phyloP scores from a whole-genome alignment of 768 basidiomycete species.

The Suillus luteus region DNA sequence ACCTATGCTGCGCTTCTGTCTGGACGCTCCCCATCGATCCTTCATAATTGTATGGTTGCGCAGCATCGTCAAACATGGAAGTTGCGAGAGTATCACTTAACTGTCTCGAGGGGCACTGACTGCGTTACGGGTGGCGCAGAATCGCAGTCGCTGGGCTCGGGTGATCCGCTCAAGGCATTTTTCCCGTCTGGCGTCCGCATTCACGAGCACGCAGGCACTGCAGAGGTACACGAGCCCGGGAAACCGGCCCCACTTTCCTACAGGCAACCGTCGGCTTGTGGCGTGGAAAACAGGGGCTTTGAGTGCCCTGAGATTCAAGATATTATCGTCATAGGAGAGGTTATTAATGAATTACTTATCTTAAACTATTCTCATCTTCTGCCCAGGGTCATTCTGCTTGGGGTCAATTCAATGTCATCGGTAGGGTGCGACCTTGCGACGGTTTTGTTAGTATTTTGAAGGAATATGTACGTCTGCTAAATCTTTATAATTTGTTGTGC shows the following conservation, averaged over 20 bases:
- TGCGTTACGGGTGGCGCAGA: conserved; percentile 4
- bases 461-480: conserved; percentile 63
- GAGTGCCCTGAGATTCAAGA: conserved; percentile 44
- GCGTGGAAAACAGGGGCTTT: conserved; percentile 18
- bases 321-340: conserved; percentile 76
- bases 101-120: conserved; percentile 34
- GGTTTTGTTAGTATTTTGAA: conserved; percentile 82
- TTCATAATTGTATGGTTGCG: conserved; percentile 77
- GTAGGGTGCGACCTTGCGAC: conserved; percentile 79
- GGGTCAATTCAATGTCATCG: conserved; percentile 82
- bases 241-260: conserved; percentile 32
- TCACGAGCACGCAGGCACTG: conserved; percentile 47
- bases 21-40: conserved; percentile 60
- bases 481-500: conserved; percentile 6
- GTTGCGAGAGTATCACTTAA: conserved; percentile 72
- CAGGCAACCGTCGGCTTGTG: conserved; percentile 25
- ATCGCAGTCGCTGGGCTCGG: conserved; percentile 46
- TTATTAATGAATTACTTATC: conserved; percentile 26
- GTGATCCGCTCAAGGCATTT: conserved; percentile 64
- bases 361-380: conserved; percentile 12
- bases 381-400: conserved; percentile 87
- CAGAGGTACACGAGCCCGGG: conserved; percentile 50
- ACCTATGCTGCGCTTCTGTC: conserved; percentile 79
- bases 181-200: conserved; percentile 57
- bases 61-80: conserved; percentile 92